Percentiles rank a stretch among this genome's conserved stretches.
These are phyloP conservation scores for Colletotrichum tabaci DNA, from an alignment of 2,329 filamentous ascomycete species.

Conservation along the genomic window DNA sequence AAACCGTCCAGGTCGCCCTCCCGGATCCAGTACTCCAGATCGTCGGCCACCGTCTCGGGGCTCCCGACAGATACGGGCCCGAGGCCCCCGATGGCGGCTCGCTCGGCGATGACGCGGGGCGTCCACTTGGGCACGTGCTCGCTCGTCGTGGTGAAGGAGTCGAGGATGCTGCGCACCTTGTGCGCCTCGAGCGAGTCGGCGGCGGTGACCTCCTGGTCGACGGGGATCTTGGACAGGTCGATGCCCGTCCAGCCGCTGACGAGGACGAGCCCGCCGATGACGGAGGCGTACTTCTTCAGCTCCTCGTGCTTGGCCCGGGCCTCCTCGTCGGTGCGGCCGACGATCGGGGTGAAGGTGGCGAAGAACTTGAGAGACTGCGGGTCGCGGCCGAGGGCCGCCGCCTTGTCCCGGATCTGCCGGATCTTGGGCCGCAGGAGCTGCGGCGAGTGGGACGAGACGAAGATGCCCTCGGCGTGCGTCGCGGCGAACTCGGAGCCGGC, in stretches of 20 bases:
- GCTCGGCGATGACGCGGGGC: constrained; percentile 59
- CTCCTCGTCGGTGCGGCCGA: constrained; percentile 66
- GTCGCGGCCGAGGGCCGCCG: constrained; percentile 66
- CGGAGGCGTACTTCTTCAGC: constrained; percentile 66
- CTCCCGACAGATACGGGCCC: constrained; percentile 55
- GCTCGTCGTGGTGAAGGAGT: constrained; percentile 64
- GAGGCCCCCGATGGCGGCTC: constrained; percentile 58
- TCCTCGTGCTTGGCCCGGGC: constrained; percentile 67
- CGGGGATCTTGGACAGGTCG: constrained; percentile 69
- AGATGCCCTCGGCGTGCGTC: constrained; percentile 73
- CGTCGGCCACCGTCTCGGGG: constrained; percentile 60
- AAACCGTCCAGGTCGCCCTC: constrained; percentile 61
- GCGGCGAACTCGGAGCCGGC: constrained; percentile 71
- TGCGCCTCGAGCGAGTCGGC: constrained; percentile 68
- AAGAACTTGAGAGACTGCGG: constrained; percentile 71
- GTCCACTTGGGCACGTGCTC: constrained; percentile 61
- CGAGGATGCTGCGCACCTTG: constrained; percentile 64
- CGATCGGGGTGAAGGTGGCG: constrained; percentile 64
- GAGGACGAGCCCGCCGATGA: constrained; percentile 68
- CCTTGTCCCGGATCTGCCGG: constrained; percentile 66
- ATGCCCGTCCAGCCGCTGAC: constrained; percentile 74
- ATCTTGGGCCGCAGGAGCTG: constrained; percentile 65
- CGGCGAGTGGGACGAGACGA: constrained; percentile 69
- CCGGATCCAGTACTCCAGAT: constrained; percentile 60
- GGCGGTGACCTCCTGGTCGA: constrained; percentile 71